Evolutionary conservation across 1,139 yeast genomes (phyloP).

Genomic region (Geotrichum citri-aurantii): DNA sequence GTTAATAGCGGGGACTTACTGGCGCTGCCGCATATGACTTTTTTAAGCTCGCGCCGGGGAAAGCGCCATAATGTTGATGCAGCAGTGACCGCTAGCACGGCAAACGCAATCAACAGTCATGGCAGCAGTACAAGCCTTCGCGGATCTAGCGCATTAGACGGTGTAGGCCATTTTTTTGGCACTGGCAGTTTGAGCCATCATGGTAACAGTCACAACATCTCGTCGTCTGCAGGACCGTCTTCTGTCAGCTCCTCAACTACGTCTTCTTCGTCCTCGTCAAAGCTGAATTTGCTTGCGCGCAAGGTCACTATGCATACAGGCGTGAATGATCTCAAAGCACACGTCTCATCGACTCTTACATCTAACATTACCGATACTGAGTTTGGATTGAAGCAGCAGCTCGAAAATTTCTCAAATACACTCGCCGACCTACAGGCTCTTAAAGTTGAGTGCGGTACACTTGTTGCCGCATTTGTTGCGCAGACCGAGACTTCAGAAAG

Average conservation of each 20-base stretch:
- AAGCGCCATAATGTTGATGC: neutral
- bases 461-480: slow-evolving; percentile 5
- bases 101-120: neutral
- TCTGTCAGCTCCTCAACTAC: neutral
- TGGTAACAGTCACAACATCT: neutral
- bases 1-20: neutral
- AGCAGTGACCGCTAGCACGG: neutral
- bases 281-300: neutral
- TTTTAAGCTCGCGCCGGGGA: neutral
- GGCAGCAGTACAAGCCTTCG: neutral
- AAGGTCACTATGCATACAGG: slow-evolving; percentile 8
- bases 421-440: slow-evolving; percentile 9
- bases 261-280: slow-evolving; percentile 2
- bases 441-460: slow-evolving; percentile 3
- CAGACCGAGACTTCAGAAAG: slow-evolving; percentile 3
- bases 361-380: slow-evolving; percentile 4
- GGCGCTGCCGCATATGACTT: slow-evolving; percentile 1
- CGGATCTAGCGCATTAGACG: neutral
- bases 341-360: slow-evolving; percentile 5
- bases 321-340: slow-evolving; percentile 6
- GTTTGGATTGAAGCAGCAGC: slow-evolving; percentile 4
- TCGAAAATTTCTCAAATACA: neutral
- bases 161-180: neutral
- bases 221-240: neutral
- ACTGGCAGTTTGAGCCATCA: neutral